phyloP scores from a whole-genome alignment of 768 basidiomycete species.

The Mrakia blollopis region DNA sequence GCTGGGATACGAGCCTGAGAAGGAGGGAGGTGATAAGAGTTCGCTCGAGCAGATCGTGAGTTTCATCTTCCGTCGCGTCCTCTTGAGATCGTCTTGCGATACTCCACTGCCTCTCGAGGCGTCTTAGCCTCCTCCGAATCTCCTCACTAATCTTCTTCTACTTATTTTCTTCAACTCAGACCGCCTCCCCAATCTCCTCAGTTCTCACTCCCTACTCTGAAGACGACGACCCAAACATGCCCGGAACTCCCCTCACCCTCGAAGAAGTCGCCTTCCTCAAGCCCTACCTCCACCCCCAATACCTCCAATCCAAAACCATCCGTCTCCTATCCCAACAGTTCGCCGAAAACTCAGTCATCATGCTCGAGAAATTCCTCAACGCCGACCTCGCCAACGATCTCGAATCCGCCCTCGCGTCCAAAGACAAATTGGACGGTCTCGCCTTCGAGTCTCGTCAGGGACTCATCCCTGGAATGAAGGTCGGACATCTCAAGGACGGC shows the following conservation, averaged over 20 bases:
- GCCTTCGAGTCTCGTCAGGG: slow-evolving; percentile 23
- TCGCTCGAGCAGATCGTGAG: slow-evolving; percentile 89
- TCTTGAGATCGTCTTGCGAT: background rate
- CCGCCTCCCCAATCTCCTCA: slow-evolving; percentile 29
- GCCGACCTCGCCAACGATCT: slow-evolving; percentile 64
- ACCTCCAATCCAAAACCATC: slow-evolving; percentile 77
- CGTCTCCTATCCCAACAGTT: slow-evolving; percentile 73
- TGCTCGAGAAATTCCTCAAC: slow-evolving; percentile 79
- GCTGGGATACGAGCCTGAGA: slow-evolving; percentile 66
- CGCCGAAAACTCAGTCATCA: slow-evolving; percentile 76
- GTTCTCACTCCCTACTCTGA: slow-evolving; percentile 48
- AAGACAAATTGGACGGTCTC: slow-evolving; percentile 60
- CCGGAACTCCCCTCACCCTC: slow-evolving; percentile 57
- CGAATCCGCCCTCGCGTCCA: slow-evolving; percentile 59
- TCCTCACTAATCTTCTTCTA: background rate
- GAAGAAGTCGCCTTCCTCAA: slow-evolving; percentile 67
- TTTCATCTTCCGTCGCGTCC: slow-evolving; percentile 32
- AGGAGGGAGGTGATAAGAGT: slow-evolving; percentile 51
- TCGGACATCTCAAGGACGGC: slow-evolving; percentile 52
- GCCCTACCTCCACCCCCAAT: slow-evolving; percentile 81
- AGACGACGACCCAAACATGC: slow-evolving; percentile 40
- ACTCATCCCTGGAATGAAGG: slow-evolving; percentile 5
- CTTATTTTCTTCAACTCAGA: background rate
- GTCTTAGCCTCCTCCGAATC: no score
- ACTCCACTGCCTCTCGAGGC: background rate